phyloP scores from a whole-genome alignment of 805 yeast genomes.

The Maudiozyma saulgeensis region DNA sequence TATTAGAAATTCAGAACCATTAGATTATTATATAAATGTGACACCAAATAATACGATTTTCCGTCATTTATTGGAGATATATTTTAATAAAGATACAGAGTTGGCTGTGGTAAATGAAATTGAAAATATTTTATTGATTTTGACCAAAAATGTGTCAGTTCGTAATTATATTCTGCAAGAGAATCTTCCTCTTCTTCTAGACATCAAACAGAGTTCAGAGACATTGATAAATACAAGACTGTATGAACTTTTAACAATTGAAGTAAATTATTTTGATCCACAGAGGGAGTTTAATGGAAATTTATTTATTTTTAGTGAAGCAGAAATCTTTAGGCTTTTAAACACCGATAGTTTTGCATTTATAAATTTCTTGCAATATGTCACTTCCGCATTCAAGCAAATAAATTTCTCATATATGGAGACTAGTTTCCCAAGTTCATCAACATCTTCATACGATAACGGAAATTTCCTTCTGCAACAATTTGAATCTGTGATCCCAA shows the following conservation, averaged over 20 bases:
- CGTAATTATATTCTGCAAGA: conserved; percentile 16
- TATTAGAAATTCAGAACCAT: conserved; percentile 21
- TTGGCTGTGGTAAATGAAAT: conserved; percentile 18
- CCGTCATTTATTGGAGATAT: conserved; percentile 6
- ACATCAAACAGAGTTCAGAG: conserved; percentile 9
- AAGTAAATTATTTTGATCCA: conserved; percentile 7
- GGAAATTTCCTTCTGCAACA: conserved; percentile 11
- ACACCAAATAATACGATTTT: conserved; percentile 10
- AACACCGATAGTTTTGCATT: conserved; percentile 18
- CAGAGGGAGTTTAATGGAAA: conserved; percentile 12
- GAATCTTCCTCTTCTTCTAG: conserved; percentile 12
- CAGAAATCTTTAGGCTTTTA: conserved; percentile 9
- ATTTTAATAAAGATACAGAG: conserved; percentile 16
- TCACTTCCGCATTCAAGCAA: conserved; percentile 8
- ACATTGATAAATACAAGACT: conserved; percentile 16
- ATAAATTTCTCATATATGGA: background rate
- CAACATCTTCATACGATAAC: background rate
- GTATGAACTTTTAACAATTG: conserved; percentile 13
- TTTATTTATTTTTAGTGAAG: conserved; percentile 12
- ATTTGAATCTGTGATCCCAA: conserved; percentile 7
- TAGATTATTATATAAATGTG: conserved; percentile 17
- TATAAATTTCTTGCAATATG: conserved; percentile 17
- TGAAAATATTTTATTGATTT: conserved; percentile 12
- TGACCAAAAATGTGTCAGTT: conserved; percentile 16
- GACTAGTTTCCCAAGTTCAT: background rate